Percentiles rank a stretch among this genome's conserved stretches.
Conservation (phyloP, 2,329 filamentous ascomycete species). For the Verticillium nubilum region DNA sequence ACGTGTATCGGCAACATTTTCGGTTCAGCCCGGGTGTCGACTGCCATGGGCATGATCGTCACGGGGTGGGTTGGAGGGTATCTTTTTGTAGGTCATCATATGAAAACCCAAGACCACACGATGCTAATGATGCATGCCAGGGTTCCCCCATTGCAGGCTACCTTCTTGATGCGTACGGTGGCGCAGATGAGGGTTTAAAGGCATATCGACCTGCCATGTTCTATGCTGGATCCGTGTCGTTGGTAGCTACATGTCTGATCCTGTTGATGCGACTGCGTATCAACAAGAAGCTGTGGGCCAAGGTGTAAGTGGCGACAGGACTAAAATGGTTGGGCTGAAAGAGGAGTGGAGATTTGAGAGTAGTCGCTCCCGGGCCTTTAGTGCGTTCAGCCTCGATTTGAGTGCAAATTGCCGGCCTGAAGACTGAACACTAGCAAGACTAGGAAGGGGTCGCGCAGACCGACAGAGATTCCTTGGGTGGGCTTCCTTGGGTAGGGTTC, state of each 20-base stretch:
- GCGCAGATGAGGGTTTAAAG: conserved; percentile 38
- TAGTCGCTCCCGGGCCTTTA: not conserved
- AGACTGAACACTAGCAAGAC: no score
- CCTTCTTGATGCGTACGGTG: conserved; percentile 49
- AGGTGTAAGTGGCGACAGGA: conserved; percentile 18
- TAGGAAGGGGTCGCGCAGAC: no score
- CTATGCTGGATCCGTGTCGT: conserved; percentile 50
- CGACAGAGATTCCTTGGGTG: no score
- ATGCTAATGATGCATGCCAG: conserved; percentile 16
- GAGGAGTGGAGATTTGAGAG: not conserved
- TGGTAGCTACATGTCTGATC: conserved; percentile 37
- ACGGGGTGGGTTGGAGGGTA: conserved; percentile 58
- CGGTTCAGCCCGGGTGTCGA: conserved; percentile 45
- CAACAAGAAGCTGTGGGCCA: conserved; percentile 28
- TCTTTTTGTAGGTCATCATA: conserved; percentile 39
- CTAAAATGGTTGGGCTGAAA: not conserved
- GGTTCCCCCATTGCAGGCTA: conserved; percentile 57
- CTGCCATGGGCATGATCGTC: conserved; percentile 57
- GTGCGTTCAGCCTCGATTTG: not conserved
- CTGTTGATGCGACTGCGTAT: conserved; percentile 36
- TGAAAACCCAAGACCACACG: not conserved
- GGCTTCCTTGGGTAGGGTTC: no score
- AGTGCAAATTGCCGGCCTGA: not conserved
- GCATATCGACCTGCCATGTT: conserved; percentile 58
- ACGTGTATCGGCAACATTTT: conserved; percentile 57